phyloP scores from a whole-genome alignment of 1,139 yeast genomes.

The Saccharomycopsis hybrid region DNA sequence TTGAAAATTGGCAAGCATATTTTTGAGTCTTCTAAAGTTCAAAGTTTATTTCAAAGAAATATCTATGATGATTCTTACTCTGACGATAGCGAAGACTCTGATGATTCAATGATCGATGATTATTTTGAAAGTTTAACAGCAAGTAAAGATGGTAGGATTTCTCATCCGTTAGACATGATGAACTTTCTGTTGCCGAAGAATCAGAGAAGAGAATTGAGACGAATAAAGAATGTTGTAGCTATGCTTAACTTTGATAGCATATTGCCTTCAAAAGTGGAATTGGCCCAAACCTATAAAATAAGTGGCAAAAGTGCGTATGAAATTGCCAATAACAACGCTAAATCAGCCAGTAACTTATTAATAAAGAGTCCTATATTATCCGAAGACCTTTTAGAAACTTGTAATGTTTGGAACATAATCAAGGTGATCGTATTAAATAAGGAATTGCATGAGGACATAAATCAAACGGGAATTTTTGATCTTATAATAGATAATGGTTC shows the following conservation, averaged over 20 bases:
- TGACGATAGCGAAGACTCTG: neutral
- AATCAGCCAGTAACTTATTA: slow-evolving; percentile 9
- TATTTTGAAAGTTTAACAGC: neutral
- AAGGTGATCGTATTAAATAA: slow-evolving; percentile 12
- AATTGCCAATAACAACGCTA: slow-evolving; percentile 16
- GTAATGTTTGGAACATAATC: slow-evolving; percentile 18
- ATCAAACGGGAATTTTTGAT: neutral
- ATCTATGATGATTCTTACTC: neutral
- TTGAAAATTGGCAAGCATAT: neutral
- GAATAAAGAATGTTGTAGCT: slow-evolving; percentile 45
- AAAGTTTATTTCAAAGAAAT: neutral
- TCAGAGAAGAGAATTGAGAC: neutral
- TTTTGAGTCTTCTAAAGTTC: neutral
- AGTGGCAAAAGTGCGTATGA: slow-evolving; percentile 31
- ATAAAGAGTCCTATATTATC: neutral
- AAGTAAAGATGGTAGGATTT: too few relatives aligned
- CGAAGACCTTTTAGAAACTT: slow-evolving; percentile 12
- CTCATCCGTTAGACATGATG: too few relatives aligned
- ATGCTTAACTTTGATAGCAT: slow-evolving; percentile 62
- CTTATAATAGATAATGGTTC: too few relatives aligned
- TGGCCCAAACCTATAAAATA: slow-evolving; percentile 72
- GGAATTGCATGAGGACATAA: slow-evolving; percentile 7
- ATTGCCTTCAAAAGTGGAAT: slow-evolving; percentile 68
- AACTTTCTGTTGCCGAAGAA: neutral
- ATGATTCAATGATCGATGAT: neutral